Base-by-base conservation (phyloP, 2,329 filamentous ascomycete species). In the Colletotrichum chlorophyti region DNA sequence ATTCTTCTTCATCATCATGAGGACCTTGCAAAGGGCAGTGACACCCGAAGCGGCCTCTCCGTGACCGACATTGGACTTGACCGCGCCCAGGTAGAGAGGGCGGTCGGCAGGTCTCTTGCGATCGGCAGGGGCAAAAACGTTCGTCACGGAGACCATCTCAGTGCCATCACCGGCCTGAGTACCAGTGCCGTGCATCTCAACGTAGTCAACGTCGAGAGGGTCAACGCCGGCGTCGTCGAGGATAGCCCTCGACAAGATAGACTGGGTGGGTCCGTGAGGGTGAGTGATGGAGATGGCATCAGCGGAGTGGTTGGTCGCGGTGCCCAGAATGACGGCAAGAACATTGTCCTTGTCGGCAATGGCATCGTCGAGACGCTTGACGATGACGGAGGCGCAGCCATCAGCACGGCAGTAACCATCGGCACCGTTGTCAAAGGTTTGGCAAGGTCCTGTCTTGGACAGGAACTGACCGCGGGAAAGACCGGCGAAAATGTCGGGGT, bases 161-260 rank as follows among this genome's bases (percentile, higher is more conserved):
- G 86, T 89, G 7, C 86, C 87, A 68, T 96, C 92, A 60, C 91
- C 92, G 27, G 90, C 91, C 71, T 95, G 91, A 0, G 91, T 96
- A 27, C 92, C 92, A 3, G 92, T 96, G 12, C 91, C 92, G 71
- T 96, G 91, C 87, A 95, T 92, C 74, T 96, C 92, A 8, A 96
- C 87, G 67, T 94, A 96, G 72, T 87, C 87, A 45, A 96, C 83
- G 62, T 93, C 89, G 47, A 86, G 82, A 2, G 91, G 89, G 66
- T 93, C 87, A 19, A 95, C 82, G 58, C 89, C 88, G 37, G 90
- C 88, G 38, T 90, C 84, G 43, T 88, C 83, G 1, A 95, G 79
- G 24, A 95, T 86, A 34, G 84, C 80, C 53, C 84, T 83, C 66
- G 89, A 94, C 10, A 95, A 76, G 43, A 83, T 79, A 11, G 90